These are phyloP conservation scores for Viola pubescens DNA, from an alignment of 441 rosid species.

Conservation along the genomic window DNA sequence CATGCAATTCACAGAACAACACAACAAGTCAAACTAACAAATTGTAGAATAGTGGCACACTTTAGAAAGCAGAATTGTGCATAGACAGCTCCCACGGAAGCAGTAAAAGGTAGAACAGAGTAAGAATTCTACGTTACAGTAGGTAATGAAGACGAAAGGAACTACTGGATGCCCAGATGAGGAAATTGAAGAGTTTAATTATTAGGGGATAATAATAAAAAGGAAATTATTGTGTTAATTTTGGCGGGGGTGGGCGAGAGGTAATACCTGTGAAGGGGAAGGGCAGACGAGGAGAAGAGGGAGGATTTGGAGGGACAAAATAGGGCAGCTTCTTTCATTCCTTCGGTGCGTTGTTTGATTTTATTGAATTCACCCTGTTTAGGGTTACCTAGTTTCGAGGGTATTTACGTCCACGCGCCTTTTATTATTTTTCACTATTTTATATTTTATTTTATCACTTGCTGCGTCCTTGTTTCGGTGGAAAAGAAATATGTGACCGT, in stretches of 20 bases:
- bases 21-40: too few species aligned
- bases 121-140: neutral
- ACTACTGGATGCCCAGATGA: neutral
- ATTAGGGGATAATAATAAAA: too few species aligned
- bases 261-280: conserved; percentile 18
- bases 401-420: conserved; percentile 19
- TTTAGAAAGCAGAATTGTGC: neutral
- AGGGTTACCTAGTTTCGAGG: conserved; percentile 19
- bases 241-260: conserved; percentile 17
- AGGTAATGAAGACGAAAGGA: neutral
- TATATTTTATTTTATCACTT: too few species aligned
- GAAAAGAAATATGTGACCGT: too few species aligned
- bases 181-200: conserved; percentile 2
- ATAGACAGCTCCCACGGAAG: neutral
- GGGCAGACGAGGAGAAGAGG: conserved; percentile 21
- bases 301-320: conserved; percentile 8
- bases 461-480: too few species aligned
- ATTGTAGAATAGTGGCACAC: too few species aligned
- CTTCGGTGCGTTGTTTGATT: neutral
- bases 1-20: too few species aligned
- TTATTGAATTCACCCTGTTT: neutral
- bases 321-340: neutral
- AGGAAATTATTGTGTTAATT: neutral
- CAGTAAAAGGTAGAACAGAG: neutral
- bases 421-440: too few species aligned